These are phyloP conservation scores for Talaromyces adpressus DNA, from an alignment of 495 filamentous ascomycete species.

Conservation along the genomic window DNA sequence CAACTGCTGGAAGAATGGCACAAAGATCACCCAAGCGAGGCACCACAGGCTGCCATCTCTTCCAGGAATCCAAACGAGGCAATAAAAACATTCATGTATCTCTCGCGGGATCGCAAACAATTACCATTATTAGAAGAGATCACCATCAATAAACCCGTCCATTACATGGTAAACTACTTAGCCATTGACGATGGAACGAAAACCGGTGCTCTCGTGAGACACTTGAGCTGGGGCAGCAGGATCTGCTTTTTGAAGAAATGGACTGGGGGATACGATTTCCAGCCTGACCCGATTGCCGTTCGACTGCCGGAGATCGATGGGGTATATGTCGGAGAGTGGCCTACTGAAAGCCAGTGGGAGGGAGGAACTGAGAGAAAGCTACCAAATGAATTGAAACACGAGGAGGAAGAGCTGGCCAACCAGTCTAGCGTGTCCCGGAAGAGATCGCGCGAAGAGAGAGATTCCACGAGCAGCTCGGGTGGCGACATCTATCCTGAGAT, in stretches of 20 bases:
- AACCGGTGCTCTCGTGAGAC: neutral
- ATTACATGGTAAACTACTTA: neutral
- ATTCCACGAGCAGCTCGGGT: neutral
- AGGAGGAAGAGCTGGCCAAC: neutral
- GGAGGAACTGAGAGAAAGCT: neutral
- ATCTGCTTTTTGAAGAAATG: neutral
- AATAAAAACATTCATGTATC: neutral
- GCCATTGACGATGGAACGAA: neutral
- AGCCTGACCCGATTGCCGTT: neutral
- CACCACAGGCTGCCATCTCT: neutral
- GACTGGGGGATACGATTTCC: neutral
- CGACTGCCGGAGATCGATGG: neutral
- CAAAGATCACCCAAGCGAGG: neutral
- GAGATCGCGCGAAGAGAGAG: neutral
- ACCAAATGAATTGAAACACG: neutral
- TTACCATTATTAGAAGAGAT: neutral
- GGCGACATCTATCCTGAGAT: neutral
- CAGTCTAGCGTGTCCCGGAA: neutral
- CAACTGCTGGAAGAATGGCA: constrained; percentile 4
- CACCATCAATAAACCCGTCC: neutral
- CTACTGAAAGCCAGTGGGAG: neutral
- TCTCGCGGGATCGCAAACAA: neutral
- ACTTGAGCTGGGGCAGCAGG: neutral
- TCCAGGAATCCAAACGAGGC: no score
- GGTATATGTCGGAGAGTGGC: neutral